Evolutionary conservation across 441 rosid species (phyloP).

Genomic region (Macaranga tanarius): DNA sequence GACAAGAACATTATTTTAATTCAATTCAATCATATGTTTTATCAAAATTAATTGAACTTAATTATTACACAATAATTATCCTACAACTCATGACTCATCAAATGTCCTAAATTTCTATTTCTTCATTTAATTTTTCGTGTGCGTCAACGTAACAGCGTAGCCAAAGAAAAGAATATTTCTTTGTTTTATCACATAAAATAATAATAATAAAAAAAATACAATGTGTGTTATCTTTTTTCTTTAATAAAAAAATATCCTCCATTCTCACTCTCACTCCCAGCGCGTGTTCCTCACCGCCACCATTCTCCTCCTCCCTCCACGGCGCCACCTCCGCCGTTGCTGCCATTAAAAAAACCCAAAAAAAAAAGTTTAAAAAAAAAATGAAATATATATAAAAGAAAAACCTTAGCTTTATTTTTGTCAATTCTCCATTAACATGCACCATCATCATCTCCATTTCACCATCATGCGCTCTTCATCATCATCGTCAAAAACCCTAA

Average conservation of each 20-base stretch:
- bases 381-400: neutral
- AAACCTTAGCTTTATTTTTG: neutral
- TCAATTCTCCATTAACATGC: constrained; percentile 37
- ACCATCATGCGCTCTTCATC: constrained; percentile 53
- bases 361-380: neutral
- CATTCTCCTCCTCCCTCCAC: neutral
- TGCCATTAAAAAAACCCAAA: neutral
- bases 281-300: neutral
- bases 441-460: constrained; percentile 36
- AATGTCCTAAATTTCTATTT: too few species aligned
- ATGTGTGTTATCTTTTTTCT: too few species aligned
- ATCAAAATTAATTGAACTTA: too few species aligned
- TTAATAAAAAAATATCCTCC: neutral
- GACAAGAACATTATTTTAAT: too few species aligned
- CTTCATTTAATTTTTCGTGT: too few species aligned
- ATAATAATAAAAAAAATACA: neutral
- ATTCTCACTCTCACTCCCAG: neutral
- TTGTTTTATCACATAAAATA: neutral
- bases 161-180: constrained; percentile 10
- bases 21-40: too few species aligned
- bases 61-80: too few species aligned
- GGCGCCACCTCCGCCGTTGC: constrained; percentile 3
- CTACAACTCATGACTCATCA: too few species aligned
- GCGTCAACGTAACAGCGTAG: neutral
- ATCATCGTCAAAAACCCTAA: constrained; percentile 38